These are phyloP conservation scores for Exsudoporus frostii DNA, from an alignment of 768 basidiomycete species.

Conservation along the genomic window DNA sequence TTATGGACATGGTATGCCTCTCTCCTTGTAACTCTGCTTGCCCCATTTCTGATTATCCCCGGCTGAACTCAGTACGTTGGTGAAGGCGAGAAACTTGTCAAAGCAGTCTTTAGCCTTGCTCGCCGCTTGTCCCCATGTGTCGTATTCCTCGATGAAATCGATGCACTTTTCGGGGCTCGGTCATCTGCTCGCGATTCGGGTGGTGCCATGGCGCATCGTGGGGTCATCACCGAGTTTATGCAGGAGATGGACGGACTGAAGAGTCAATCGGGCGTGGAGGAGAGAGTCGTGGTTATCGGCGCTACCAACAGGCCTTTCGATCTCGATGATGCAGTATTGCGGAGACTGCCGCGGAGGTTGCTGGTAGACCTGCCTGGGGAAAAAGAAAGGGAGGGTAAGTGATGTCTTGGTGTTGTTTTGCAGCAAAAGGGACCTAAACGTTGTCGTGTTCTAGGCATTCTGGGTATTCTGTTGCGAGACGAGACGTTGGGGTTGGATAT, in stretches of 20 bases:
- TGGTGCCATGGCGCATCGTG: slow-evolving; percentile 78
- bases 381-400: slow-evolving; percentile 77
- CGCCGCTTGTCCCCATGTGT: slow-evolving; percentile 86
- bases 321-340: slow-evolving; percentile 86
- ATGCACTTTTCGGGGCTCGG: slow-evolving; percentile 87
- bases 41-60: slow-evolving; percentile 1
- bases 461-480: slow-evolving; percentile 83
- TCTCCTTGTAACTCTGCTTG: background rate
- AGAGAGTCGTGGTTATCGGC: slow-evolving; percentile 86
- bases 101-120: slow-evolving; percentile 84
- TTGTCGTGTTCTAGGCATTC: slow-evolving; percentile 56
- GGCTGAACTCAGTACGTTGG: slow-evolving; percentile 64
- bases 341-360: slow-evolving; percentile 81
- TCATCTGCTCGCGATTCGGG: slow-evolving; percentile 73
- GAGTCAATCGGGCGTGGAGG: slow-evolving; percentile 52
- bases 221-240: slow-evolving; percentile 91
- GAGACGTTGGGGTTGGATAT: slow-evolving; percentile 68
- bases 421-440: slow-evolving; percentile 2
- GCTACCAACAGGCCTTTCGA: slow-evolving; percentile 93
- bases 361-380: slow-evolving; percentile 87
- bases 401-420: background rate
- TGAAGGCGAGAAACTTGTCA: slow-evolving; percentile 87
- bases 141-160: slow-evolving; percentile 92
- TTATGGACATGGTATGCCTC: slow-evolving; percentile 85
- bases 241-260: slow-evolving; percentile 95